These are phyloP conservation scores for Hyaloscypha hepaticicola DNA, from an alignment of 495 filamentous ascomycete species.

Conservation along the genomic window DNA sequence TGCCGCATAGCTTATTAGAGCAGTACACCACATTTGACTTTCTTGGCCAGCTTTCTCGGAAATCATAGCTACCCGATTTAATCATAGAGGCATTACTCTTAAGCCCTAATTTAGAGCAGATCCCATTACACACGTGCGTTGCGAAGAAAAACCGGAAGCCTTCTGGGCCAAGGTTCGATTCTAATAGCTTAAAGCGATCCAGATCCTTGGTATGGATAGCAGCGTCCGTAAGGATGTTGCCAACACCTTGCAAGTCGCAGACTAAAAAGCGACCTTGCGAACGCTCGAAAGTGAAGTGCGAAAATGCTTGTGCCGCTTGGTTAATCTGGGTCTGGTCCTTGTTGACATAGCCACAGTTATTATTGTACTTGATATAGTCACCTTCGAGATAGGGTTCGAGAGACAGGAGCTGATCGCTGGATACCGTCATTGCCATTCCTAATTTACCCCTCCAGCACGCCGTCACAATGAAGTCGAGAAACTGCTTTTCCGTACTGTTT, in stretches of 20 bases:
- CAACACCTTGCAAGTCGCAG: slow-evolving; percentile 38
- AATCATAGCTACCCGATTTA: slow-evolving; percentile 23
- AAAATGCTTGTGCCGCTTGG: slow-evolving; percentile 40
- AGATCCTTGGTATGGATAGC: slow-evolving; percentile 37
- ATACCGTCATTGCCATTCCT: slow-evolving; percentile 16
- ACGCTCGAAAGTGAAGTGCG: slow-evolving; percentile 44
- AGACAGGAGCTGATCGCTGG: slow-evolving; percentile 3
- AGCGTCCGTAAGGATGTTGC: slow-evolving; percentile 37
- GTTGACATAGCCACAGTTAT: slow-evolving; percentile 37
- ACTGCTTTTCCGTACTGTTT: slow-evolving; percentile 11
- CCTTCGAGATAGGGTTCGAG: slow-evolving; percentile 40
- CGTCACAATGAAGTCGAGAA: slow-evolving; percentile 38
- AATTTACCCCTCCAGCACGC: slow-evolving; percentile 33
- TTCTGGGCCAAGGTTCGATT: slow-evolving; percentile 33
- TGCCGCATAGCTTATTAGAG: slow-evolving; percentile 42
- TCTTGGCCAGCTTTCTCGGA: slow-evolving; percentile 31
- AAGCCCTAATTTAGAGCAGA: slow-evolving; percentile 40
- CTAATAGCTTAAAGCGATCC: slow-evolving; percentile 32
- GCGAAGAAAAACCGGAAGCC: slow-evolving; percentile 42
- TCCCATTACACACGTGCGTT: slow-evolving; percentile 38
- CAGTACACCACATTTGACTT: slow-evolving; percentile 32
- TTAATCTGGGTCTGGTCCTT: slow-evolving; percentile 28
- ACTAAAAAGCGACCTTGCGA: slow-evolving; percentile 37
- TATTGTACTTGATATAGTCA: slow-evolving; percentile 42
- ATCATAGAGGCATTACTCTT: slow-evolving; percentile 32